Evolutionary conservation across 2,329 filamentous ascomycete species (phyloP).

Genomic region (Colletotrichum orbiculare): DNA sequence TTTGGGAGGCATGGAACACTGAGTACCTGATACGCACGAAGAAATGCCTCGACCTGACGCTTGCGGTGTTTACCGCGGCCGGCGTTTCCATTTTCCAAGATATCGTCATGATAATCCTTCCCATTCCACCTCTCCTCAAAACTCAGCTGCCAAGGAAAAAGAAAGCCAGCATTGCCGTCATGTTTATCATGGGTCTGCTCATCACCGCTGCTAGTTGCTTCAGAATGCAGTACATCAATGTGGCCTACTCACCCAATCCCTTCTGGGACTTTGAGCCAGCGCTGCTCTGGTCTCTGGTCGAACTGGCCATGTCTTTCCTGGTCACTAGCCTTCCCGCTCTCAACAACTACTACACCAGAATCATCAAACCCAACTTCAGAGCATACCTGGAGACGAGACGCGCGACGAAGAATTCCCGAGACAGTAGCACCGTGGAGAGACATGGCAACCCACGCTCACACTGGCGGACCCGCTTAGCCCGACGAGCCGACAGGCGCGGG

Average conservation of each 20-base stretch:
- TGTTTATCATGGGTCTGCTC: constrained; percentile 12
- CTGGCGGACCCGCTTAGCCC: not conserved
- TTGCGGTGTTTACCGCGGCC: not conserved
- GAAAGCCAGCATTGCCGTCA: constrained; percentile 3
- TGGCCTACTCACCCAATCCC: constrained; percentile 17
- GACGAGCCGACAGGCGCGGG: not conserved
- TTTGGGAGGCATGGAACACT: constrained; percentile 16
- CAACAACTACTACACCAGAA: not conserved
- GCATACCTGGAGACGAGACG: not conserved
- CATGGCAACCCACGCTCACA: not conserved
- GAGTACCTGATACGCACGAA: constrained; percentile 12
- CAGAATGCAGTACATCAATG: constrained; percentile 12
- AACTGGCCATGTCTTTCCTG: constrained; percentile 16
- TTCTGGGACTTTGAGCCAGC: constrained; percentile 24
- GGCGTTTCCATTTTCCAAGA: constrained; percentile 15
- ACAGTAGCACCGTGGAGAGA: not conserved
- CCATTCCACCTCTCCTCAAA: constrained; percentile 15
- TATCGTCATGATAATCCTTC: constrained; percentile 18
- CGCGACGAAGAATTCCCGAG: not conserved
- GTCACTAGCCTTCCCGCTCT: constrained; percentile 20
- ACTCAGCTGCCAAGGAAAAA: constrained; percentile 10
- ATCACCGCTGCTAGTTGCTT: constrained; percentile 19
- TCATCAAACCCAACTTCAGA: constrained; percentile 8
- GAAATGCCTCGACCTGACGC: constrained; percentile 18
- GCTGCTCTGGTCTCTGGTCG: constrained; percentile 20